phyloP scores from a whole-genome alignment of 257 asterid species.

The Nicotiana tabacum region DNA sequence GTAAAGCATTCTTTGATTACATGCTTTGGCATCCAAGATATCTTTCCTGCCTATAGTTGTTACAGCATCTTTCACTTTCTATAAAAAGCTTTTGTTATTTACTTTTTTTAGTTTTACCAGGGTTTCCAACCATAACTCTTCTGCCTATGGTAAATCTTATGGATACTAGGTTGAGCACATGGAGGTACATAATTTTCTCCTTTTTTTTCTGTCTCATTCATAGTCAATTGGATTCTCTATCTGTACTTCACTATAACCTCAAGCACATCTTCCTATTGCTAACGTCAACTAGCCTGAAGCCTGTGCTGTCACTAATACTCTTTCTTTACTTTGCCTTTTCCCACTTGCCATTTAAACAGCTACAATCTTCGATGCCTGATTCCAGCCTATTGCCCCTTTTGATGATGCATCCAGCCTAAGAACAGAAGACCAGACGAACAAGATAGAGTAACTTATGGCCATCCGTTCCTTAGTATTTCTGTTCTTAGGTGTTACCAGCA shows the following conservation, averaged over 20 bases:
- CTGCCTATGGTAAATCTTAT: slow-evolving; percentile 27
- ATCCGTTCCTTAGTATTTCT: slow-evolving; percentile 15
- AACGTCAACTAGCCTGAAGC: slow-evolving; percentile 14
- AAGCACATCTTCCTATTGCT: background rate
- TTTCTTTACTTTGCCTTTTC: slow-evolving; percentile 15
- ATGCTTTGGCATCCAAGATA: background rate
- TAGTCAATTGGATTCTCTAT: background rate
- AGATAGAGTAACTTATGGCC: slow-evolving; percentile 23
- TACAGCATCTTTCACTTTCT: background rate
- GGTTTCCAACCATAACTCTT: slow-evolving; percentile 26
- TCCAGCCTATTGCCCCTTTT: slow-evolving; percentile 21
- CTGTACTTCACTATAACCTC: background rate
- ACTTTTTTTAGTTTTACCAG: slow-evolving; percentile 17
- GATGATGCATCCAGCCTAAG: slow-evolving; percentile 36
- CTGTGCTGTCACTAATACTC: slow-evolving; percentile 19
- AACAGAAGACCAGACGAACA: slow-evolving; percentile 32
- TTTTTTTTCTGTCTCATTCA: background rate
- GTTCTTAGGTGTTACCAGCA: slow-evolving; percentile 14
- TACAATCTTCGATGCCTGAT: slow-evolving; percentile 30
- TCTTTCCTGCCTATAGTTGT: background rate
- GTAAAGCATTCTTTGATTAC: slow-evolving; percentile 24
- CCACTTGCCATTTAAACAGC: slow-evolving; percentile 31
- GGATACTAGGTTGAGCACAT: slow-evolving; percentile 24
- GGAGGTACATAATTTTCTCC: slow-evolving; percentile 5
- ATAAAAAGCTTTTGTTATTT: background rate